Evolutionary conservation across 1,284 basidiomycete genomes (phyloP).

Genomic region (Ganoderma lucidum): DNA sequence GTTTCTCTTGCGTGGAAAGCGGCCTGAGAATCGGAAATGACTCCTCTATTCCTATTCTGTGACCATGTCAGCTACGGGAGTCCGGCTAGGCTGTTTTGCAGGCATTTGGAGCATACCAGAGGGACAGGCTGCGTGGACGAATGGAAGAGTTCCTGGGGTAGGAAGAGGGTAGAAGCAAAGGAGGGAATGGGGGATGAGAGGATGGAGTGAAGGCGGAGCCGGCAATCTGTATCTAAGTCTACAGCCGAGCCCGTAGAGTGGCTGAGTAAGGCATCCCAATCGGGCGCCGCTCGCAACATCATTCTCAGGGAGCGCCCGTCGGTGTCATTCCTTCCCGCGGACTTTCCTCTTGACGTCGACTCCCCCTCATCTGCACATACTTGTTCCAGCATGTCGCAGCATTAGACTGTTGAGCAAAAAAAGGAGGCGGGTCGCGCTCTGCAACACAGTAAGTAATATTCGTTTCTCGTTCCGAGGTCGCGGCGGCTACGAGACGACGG

Average conservation of each 20-base stretch:
- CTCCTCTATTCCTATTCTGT: slow-evolving; percentile 2
- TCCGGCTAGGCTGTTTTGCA: neutral
- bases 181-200: slow-evolving; percentile 17
- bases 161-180: slow-evolving; percentile 8
- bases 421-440: neutral
- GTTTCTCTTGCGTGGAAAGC: slow-evolving; percentile 14
- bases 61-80: slow-evolving; percentile 2
- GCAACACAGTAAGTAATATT: neutral
- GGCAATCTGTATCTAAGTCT: slow-evolving; percentile 20
- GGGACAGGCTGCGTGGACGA: neutral
- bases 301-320: neutral
- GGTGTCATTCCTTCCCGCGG: neutral
- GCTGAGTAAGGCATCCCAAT: slow-evolving; percentile 21
- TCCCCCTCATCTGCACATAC: neutral
- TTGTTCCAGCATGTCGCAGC: neutral
- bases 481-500: neutral
- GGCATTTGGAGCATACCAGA: slow-evolving; percentile 23
- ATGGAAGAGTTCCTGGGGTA: neutral
- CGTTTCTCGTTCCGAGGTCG: too few relatives aligned
- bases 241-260: slow-evolving; percentile 19
- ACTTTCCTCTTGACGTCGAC: slow-evolving; percentile 10
- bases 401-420: neutral
- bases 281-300: slow-evolving; percentile 1
- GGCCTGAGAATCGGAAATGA: neutral
- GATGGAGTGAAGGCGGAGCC: neutral